Percentiles rank a stretch among this genome's conserved stretches.
These are phyloP conservation scores for Blechomonas ayalai DNA, from an alignment of 208 protist species.

Conservation along the genomic window DNA sequence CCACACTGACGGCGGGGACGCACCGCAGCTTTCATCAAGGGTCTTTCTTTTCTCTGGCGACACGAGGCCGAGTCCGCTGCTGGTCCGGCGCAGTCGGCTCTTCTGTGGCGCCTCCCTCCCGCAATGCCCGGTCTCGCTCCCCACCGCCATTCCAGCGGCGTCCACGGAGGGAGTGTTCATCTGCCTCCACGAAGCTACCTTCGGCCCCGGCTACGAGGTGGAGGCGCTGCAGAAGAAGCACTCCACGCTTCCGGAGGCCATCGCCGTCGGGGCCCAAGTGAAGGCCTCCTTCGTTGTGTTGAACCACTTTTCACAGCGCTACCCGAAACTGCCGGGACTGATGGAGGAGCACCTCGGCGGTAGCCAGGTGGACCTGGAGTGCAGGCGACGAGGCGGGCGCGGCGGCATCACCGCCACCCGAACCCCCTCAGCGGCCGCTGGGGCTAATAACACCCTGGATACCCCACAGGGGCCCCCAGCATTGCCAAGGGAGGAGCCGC, in stretches of 20 bases:
- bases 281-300: constrained; percentile 46
- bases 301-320: constrained; percentile 92
- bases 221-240: constrained; percentile 86
- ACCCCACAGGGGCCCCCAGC: neutral
- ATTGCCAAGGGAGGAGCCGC: neutral
- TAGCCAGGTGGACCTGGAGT: constrained; percentile 19
- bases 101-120: constrained; percentile 4
- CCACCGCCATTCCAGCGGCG: constrained; percentile 15
- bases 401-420: neutral
- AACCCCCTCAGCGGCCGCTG: neutral
- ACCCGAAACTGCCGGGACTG: constrained; percentile 80
- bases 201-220: constrained; percentile 75
- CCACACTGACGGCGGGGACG: neutral
- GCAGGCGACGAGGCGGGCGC: constrained; percentile 1
- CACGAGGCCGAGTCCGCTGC: no score
- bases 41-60: no score
- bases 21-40: no score
- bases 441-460: neutral
- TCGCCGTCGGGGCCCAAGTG: constrained; percentile 40
- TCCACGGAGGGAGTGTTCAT: constrained; percentile 37
- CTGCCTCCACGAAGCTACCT: constrained; percentile 92
- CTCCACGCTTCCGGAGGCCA: constrained; percentile 80
- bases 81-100: no score
- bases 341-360: constrained; percentile 39
- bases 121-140: no score